phyloP scores from a whole-genome alignment of 495 filamentous ascomycete species.

The Neurospora sp. region DNA sequence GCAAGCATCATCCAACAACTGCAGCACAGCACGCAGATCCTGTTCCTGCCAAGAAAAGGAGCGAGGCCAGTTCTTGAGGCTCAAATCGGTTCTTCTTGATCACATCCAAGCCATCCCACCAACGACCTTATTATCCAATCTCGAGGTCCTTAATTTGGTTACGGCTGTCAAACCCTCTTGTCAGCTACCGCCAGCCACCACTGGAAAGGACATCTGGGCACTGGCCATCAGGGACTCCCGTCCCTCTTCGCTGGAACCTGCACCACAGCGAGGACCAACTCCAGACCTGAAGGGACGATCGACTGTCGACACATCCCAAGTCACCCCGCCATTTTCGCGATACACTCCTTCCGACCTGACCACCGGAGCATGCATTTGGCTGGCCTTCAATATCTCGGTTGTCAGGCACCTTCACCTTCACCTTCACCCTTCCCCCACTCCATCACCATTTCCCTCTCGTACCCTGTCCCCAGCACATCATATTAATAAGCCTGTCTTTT shows the following conservation, averaged over 20 bases:
- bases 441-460: conserved; percentile 1
- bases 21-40: not conserved
- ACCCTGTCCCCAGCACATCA: not conserved
- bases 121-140: not conserved
- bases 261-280: not conserved
- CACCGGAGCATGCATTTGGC: not conserved
- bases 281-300: not conserved
- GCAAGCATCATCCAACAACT: not conserved
- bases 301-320: not conserved
- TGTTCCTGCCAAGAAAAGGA: not conserved
- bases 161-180: not conserved
- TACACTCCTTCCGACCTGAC: not conserved
- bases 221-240: not conserved
- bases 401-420: not conserved
- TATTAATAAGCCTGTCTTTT: not conserved
- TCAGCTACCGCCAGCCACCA: not conserved
- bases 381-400: not conserved
- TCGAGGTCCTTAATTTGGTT: not conserved
- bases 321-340: not conserved
- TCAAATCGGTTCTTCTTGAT: not conserved
- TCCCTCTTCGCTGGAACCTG: not conserved
- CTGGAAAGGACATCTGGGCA: not conserved
- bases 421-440: not conserved
- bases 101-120: not conserved
- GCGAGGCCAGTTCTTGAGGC: not conserved